Base-by-base conservation (phyloP, 2,329 filamentous ascomycete species). In the Neospermospora avenae region DNA sequence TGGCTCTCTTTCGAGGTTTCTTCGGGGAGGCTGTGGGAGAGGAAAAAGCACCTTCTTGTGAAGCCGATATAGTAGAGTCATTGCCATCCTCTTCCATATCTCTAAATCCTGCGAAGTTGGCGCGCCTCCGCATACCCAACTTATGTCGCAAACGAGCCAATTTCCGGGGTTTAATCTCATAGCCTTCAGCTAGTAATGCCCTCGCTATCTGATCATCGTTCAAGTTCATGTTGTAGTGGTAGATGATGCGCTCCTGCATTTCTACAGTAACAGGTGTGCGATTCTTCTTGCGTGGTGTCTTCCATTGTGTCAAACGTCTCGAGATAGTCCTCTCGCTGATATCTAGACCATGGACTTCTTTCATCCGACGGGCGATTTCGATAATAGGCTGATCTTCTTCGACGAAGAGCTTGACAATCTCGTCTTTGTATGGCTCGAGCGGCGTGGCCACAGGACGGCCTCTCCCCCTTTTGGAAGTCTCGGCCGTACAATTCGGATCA, bases 221-320 rank as follows among this genome's bases (percentile, higher is more conserved):
- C 28, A 71, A 63, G 52, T 72, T 72, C 52, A 61, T 66, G 56
- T 72, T 71, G 58, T 71, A 72, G 46, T 69, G 66, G 28, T 56
- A 70, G 8, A 59, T 41, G 22, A 72, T 59, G 8, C 68, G 60
- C 42, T 68, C 66, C 8, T 59, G 58, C 24, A 71, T 56, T 14
- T 70, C 68, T 31, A 68, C 66, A 11, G 70, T 51, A 2, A 62
- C 57, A 8, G 55, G 51, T 8, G 56, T 59, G 18, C 69, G 67
- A n/a, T 59, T 58, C 61, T 67, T 71, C 62, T 68, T 70, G 22
- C 69, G 61, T 6, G 66, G 65, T 4, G 70, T 60, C 8, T 67
- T 64, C 70, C 70, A 72, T 64, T 59, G 35, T 59, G 66, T 67
- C 14, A 71, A 62, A 39, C 67, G 61, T 18, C 69, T 55, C 16